phyloP scores from a whole-genome alignment of 1,139 yeast genomes.

The Barnettozyma hawaiiensis region DNA sequence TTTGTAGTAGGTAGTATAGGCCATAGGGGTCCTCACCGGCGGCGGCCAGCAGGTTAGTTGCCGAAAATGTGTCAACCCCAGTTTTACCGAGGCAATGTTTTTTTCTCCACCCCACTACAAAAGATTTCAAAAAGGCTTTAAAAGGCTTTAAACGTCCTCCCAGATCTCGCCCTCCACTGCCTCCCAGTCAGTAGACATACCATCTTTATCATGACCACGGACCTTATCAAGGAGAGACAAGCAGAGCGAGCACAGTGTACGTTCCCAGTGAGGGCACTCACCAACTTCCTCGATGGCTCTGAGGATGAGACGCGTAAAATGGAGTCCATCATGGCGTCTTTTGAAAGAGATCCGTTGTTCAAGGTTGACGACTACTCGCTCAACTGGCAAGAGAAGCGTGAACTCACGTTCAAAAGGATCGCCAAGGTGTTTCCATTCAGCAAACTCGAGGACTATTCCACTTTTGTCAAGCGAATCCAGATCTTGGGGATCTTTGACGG shows the following conservation, averaged over 20 bases:
- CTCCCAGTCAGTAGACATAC: neutral
- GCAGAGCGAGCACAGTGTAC: constrained; percentile 40
- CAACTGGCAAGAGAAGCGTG: constrained; percentile 42
- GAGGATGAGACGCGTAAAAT: constrained; percentile 36
- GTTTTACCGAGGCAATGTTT: neutral
- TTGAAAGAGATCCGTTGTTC: constrained; percentile 49
- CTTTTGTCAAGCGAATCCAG: constrained; percentile 35
- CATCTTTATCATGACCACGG: constrained; percentile 5
- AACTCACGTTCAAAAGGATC: constrained; percentile 45
- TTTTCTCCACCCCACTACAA: neutral
- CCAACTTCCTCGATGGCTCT: constrained; percentile 46
- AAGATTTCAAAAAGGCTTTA: neutral
- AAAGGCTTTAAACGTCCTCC: neutral
- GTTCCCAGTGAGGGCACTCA: constrained; percentile 39
- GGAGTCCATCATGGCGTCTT: constrained; percentile 39
- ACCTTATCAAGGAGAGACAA: constrained; percentile 16
- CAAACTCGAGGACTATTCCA: constrained; percentile 35
- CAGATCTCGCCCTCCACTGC: neutral
- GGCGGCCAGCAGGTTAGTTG: too few species aligned
- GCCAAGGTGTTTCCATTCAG: constrained; percentile 39
- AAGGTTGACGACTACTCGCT: constrained; percentile 40
- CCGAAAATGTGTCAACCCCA: neutral
- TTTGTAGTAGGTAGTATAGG: too few species aligned
- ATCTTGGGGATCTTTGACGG: constrained; percentile 45
- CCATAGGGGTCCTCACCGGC: too few species aligned